phyloP scores from a whole-genome alignment of 306 rosid species.

The Vachellia pachyceras region DNA sequence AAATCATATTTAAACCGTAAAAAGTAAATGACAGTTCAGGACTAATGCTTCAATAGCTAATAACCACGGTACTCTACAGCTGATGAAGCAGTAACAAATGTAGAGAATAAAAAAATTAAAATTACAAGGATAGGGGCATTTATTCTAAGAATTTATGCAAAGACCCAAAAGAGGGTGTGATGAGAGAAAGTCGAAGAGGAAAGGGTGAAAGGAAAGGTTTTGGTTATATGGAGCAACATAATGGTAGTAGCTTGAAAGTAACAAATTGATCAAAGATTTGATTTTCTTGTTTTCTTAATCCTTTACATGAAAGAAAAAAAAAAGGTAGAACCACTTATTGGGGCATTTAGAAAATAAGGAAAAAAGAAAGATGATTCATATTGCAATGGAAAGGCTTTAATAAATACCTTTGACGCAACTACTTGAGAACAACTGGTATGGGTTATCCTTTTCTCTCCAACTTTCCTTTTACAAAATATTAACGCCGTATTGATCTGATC shows the following conservation, averaged over 20 bases:
- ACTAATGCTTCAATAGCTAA: no score
- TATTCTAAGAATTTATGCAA: constrained; percentile 39
- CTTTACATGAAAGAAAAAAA: constrained; percentile 61
- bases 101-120: neutral
- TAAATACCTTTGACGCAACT: constrained; percentile 51
- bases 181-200: constrained; percentile 42
- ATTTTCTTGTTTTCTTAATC: constrained; percentile 44
- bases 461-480: constrained; percentile 50
- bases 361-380: constrained; percentile 46
- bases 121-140: constrained; percentile 22
- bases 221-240: constrained; percentile 19
- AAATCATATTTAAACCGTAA: neutral
- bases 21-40: neutral
- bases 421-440: constrained; percentile 53
- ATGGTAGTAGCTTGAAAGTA: constrained; percentile 41
- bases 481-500: no score
- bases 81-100: neutral
- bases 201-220: constrained; percentile 38
- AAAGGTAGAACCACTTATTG: neutral
- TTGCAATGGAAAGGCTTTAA: constrained; percentile 64
- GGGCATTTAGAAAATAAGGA: constrained; percentile 23
- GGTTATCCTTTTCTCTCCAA: constrained; percentile 60
- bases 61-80: neutral
- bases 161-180: constrained; percentile 32
- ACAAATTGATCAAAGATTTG: constrained; percentile 46